These are phyloP conservation scores for Nemania abortiva DNA, from an alignment of 2,329 filamentous ascomycete species.

Conservation along the genomic window DNA sequence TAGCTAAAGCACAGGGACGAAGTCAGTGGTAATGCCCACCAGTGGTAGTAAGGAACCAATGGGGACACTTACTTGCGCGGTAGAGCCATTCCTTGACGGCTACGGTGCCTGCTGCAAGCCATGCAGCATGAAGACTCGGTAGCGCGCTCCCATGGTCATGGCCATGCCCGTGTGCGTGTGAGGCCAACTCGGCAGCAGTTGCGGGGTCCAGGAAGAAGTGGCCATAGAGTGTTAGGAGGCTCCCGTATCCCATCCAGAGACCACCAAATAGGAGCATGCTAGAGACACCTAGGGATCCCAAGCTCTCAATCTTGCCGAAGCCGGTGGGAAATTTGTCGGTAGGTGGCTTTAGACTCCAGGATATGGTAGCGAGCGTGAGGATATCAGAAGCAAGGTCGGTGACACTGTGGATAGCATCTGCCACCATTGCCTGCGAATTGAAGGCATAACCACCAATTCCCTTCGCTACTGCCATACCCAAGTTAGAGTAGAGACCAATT, in stretches of 20 bases:
- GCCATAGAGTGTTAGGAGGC: constrained; percentile 75
- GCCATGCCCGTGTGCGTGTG: constrained; percentile 72
- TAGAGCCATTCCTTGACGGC: constrained; percentile 97
- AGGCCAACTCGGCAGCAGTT: constrained; percentile 64
- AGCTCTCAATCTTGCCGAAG: constrained; percentile 97
- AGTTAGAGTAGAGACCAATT: constrained; percentile 87
- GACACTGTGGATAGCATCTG: constrained; percentile 94
- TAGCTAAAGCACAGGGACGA: constrained; percentile 66
- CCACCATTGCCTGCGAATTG: constrained; percentile 92
- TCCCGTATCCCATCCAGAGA: constrained; percentile 89
- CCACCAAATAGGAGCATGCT: constrained; percentile 90
- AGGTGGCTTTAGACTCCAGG: constrained; percentile 89
- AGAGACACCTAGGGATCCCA: constrained; percentile 93
- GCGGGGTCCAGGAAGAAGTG: constrained; percentile 77
- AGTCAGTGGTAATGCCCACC: constrained; percentile 45
- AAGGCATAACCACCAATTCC: constrained; percentile 93
- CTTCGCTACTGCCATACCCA: constrained; percentile 94
- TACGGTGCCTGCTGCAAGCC: constrained; percentile 92
- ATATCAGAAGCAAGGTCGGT: constrained; percentile 96
- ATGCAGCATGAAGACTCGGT: constrained; percentile 93
- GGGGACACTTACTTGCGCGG: constrained; percentile 81
- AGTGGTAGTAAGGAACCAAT: not conserved
- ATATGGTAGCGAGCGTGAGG: constrained; percentile 92
- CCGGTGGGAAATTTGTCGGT: constrained; percentile 87
- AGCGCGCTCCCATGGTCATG: constrained; percentile 73